A percentile compares a stretch with the other conserved stretches of the same genome.
Evolutionary conservation across 83 land plant genomes (phyloP).

Genomic region (Thuja plicata): DNA sequence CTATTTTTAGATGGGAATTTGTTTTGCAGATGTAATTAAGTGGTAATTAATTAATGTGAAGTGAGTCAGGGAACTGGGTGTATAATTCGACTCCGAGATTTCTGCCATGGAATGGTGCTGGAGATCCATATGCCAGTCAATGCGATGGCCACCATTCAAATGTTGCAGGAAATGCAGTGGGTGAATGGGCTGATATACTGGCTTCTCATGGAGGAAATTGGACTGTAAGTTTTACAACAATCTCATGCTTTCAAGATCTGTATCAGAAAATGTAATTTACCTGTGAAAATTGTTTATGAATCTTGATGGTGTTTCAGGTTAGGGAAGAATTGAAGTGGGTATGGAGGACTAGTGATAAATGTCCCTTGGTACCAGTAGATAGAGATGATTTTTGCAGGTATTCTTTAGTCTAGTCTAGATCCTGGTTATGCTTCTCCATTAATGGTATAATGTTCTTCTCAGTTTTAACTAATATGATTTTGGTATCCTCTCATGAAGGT

Average conservation of each 20-base stretch:
- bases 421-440: background rate
- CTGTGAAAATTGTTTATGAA: background rate
- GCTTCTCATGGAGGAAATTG: conserved; percentile 10
- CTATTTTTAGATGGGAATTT: too few relatives aligned
- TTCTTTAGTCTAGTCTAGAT: background rate
- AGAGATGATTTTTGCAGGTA: conserved; percentile 26
- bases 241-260: background rate
- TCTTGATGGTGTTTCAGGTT: conserved; percentile 16
- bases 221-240: conserved; percentile 4
- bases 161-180: conserved; percentile 14
- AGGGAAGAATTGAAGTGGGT: conserved; percentile 29
- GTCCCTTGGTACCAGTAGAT: conserved; percentile 18
- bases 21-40: too few relatives aligned
- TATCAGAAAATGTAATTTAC: background rate
- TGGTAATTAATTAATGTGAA: background rate
- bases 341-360: conserved; percentile 20
- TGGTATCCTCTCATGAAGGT: background rate
- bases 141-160: conserved; percentile 20
- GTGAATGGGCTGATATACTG: conserved; percentile 1
- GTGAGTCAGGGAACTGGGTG: conserved; percentile 23
- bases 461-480: background rate
- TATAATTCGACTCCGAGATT: conserved; percentile 16
- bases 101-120: conserved; percentile 21
- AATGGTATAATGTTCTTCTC: too few relatives aligned
- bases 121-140: conserved; percentile 9